Evolutionary conservation across 2,329 filamentous ascomycete genomes (phyloP).

Genomic region (Fusarium multiceps): DNA sequence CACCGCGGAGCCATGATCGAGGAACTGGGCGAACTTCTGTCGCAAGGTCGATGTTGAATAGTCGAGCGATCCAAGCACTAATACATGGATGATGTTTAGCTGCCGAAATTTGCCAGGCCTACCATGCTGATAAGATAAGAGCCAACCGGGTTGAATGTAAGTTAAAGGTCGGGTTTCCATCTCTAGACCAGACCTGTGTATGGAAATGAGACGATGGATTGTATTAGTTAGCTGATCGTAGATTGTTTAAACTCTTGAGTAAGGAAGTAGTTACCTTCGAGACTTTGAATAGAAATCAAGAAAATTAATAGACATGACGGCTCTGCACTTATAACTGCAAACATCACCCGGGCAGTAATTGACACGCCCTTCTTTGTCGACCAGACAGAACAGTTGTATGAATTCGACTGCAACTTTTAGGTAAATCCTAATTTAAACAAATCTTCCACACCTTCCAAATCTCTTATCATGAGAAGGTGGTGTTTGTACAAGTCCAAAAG

Average conservation of each 20-base stretch:
- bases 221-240: background rate
- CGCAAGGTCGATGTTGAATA: conserved; percentile 4
- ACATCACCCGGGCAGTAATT: background rate
- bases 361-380: background rate
- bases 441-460: background rate
- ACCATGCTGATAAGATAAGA: conserved; percentile 40
- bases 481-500: conserved; percentile 36
- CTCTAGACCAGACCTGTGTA: background rate
- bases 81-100: conserved; percentile 12
- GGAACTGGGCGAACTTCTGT: conserved; percentile 11
- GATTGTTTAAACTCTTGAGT: background rate
- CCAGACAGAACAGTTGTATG: background rate
- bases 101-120: conserved; percentile 25
- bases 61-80: background rate
- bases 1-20: conserved; percentile 47
- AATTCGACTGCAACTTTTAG: background rate
- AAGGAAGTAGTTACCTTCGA: background rate
- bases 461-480: background rate
- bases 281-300: background rate
- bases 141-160: background rate
- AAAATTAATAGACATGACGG: background rate
- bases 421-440: background rate
- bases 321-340: background rate
- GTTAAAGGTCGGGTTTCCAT: background rate
- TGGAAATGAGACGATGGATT: background rate